A percentile compares a stretch with the other conserved stretches of the same genome.
Conservation (phyloP, 2,329 filamentous ascomycete species). For the Talaromyces piceae region DNA sequence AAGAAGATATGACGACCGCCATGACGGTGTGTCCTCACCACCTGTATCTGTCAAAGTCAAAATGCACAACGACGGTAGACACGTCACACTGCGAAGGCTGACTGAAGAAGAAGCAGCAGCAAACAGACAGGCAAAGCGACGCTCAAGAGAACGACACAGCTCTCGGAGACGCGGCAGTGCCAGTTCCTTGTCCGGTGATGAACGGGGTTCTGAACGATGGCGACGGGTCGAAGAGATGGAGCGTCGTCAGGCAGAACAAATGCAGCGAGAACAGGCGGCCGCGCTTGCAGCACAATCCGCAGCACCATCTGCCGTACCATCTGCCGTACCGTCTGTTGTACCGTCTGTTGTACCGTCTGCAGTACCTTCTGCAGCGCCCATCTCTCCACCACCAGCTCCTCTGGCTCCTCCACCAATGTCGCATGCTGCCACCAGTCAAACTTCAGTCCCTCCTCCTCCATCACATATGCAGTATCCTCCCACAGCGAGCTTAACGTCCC, state of each 20-base stretch:
- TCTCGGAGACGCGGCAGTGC: constrained; percentile 36
- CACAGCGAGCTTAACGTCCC: constrained; percentile 35
- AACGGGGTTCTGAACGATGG: constrained; percentile 38
- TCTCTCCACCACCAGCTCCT: constrained; percentile 13
- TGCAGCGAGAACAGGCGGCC: constrained; percentile 31
- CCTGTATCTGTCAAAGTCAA: constrained; percentile 58
- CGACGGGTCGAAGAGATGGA: constrained; percentile 44
- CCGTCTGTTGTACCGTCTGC: no score
- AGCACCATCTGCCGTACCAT: constrained; percentile 15
- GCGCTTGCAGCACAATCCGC: constrained; percentile 21
- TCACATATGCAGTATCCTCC: constrained; percentile 16
- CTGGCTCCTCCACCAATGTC: constrained; percentile 11
- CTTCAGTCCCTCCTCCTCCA: constrained; percentile 14
- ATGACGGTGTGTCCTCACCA: constrained; percentile 46
- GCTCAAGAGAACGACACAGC: constrained; percentile 38
- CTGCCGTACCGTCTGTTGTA: constrained; percentile 9
- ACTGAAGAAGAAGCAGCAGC: constrained; percentile 57
- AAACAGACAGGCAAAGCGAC: constrained; percentile 48
- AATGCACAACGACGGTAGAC: constrained; percentile 56
- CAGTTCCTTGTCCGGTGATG: constrained; percentile 35
- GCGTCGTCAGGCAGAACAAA: constrained; percentile 39
- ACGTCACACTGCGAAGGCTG: constrained; percentile 55
- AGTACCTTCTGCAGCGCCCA: constrained; percentile 13
- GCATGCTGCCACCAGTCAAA: constrained; percentile 8
- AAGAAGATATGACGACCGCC: constrained; percentile 24